Conservation (phyloP, 495 filamentous ascomycete genomes). For the Penicillium subrubescens region DNA sequence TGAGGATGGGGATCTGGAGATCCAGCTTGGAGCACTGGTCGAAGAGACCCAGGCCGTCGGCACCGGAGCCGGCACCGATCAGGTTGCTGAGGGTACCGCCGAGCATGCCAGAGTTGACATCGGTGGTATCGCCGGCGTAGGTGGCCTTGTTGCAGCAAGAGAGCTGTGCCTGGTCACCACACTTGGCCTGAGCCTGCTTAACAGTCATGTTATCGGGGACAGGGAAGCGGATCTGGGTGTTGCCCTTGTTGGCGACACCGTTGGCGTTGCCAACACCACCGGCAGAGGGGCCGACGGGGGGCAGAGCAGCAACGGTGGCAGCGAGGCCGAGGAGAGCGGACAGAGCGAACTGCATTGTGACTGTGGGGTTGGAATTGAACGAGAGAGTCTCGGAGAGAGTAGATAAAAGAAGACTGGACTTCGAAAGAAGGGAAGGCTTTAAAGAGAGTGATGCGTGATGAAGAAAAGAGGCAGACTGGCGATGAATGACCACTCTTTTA, state of each 20-base stretch:
- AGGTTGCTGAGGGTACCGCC: conserved; percentile 35
- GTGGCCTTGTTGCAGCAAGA: conserved; percentile 51
- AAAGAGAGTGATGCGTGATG: conserved; percentile 42
- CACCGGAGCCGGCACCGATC: conserved; percentile 36
- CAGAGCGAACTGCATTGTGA: conserved; percentile 40
- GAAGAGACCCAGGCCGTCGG: conserved; percentile 40
- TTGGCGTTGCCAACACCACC: conserved; percentile 28
- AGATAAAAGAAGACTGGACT: conserved; percentile 32
- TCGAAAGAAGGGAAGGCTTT: conserved; percentile 31
- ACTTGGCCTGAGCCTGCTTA: conserved; percentile 50
- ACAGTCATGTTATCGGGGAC: conserved; percentile 47
- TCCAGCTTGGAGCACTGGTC: conserved; percentile 46
- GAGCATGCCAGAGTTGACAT: conserved; percentile 30
- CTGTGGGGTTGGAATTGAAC: conserved; percentile 40
- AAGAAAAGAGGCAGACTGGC: conserved; percentile 18
- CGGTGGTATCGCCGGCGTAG: conserved; percentile 48
- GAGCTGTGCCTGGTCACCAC: conserved; percentile 52
- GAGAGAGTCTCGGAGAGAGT: conserved; percentile 34
- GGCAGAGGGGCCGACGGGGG: conserved; percentile 14
- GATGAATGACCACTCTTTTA: conserved; percentile 36
- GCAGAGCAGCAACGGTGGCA: conserved; percentile 23
- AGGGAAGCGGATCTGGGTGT: conserved; percentile 33
- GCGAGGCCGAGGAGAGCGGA: conserved; percentile 28
- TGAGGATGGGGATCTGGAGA: conserved; percentile 30
- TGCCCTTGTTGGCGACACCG: conserved; percentile 23